phyloP scores from a whole-genome alignment of 2,329 filamentous ascomycete genomes.

The Simplicillium aogashimaense region DNA sequence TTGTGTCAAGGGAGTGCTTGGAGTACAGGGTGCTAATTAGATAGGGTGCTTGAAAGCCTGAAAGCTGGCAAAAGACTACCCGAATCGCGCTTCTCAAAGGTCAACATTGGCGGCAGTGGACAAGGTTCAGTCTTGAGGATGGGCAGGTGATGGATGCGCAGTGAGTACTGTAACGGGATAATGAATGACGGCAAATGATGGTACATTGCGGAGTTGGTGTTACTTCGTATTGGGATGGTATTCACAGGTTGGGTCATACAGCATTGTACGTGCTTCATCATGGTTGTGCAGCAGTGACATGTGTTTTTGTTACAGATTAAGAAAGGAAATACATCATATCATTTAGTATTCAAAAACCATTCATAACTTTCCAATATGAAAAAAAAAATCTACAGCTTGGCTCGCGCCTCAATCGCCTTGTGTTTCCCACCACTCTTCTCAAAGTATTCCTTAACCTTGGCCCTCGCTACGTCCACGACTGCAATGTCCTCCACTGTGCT shows the following conservation, averaged over 20 bases:
- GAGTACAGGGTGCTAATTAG: not conserved
- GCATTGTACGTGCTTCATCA: no score
- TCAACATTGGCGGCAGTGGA: constrained; percentile 50
- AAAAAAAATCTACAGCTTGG: constrained; percentile 33
- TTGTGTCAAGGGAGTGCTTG: not conserved
- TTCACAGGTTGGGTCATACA: no score
- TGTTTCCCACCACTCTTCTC: constrained; percentile 32
- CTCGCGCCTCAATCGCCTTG: constrained; percentile 37
- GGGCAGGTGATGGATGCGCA: constrained; percentile 1
- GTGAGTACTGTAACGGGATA: constrained; percentile 8
- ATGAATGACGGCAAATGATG: constrained; percentile 9
- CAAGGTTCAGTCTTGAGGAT: constrained; percentile 56
- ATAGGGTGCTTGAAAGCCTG: constrained; percentile 74
- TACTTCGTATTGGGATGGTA: no score
- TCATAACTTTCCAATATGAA: no score
- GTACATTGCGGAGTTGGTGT: no score
- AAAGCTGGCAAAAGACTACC: constrained; percentile 63
- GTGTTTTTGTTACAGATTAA: no score
- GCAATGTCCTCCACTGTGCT: constrained; percentile 75
- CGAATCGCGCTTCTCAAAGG: constrained; percentile 60
- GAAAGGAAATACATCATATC: not conserved
- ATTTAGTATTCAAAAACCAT: constrained; percentile 3
- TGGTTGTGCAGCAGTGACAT: no score
- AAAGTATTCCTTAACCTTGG: constrained; percentile 69
- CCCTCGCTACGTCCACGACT: constrained; percentile 65